phyloP scores from a whole-genome alignment of 2,329 filamentous ascomycete genomes.

The Coniella vitis region DNA sequence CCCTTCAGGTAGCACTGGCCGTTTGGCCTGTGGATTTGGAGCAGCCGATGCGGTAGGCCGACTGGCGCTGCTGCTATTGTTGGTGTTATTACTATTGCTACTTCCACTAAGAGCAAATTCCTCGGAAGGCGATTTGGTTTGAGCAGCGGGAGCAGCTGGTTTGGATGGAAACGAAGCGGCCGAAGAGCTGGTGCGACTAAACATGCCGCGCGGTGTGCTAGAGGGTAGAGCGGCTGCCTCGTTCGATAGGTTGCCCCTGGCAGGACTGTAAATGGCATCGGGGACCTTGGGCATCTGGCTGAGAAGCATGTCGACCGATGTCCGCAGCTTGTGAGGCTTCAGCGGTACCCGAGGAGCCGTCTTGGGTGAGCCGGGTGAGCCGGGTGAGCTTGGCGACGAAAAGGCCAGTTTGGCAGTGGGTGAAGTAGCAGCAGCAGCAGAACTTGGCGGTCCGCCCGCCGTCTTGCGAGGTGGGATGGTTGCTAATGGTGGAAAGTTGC shows the following conservation, averaged over 20 bases:
- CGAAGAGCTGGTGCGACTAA: slow-evolving; percentile 52
- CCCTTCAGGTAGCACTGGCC: slow-evolving; percentile 47
- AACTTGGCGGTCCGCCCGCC: background rate
- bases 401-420: background rate
- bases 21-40: slow-evolving; percentile 25
- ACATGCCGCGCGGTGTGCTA: slow-evolving; percentile 57
- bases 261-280: slow-evolving; percentile 73
- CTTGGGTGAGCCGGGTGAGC: background rate
- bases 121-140: slow-evolving; percentile 18
- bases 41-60: slow-evolving; percentile 22
- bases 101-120: background rate
- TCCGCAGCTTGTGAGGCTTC: slow-evolving; percentile 3
- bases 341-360: background rate
- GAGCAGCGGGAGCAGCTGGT: slow-evolving; percentile 1
- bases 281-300: slow-evolving; percentile 61
- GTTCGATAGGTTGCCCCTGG: slow-evolving; percentile 60
- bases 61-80: background rate
- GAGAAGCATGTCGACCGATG: slow-evolving; percentile 27
- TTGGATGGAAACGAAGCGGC: slow-evolving; percentile 25
- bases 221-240: slow-evolving; percentile 59
- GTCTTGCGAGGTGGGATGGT: background rate
- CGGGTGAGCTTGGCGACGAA: background rate
- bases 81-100: too few species aligned
- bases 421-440: background rate
- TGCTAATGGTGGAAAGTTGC: background rate